phyloP scores from a whole-genome alignment of 495 filamentous ascomycete genomes.

The Aspergillus leporis region DNA sequence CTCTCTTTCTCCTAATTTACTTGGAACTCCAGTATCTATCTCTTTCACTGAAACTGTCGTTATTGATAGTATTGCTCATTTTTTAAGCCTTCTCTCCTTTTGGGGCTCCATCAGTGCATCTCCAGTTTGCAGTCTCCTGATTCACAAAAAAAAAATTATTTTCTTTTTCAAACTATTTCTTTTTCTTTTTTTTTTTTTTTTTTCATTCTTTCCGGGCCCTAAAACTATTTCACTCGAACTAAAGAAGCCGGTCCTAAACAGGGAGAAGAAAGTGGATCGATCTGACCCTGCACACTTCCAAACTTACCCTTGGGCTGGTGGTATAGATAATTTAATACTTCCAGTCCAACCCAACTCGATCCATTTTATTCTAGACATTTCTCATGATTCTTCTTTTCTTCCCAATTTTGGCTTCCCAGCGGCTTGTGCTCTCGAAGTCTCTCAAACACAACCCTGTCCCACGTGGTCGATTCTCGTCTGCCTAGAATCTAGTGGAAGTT shows the following conservation, averaged over 20 bases:
- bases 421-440: neutral
- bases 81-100: neutral
- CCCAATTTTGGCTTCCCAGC: neutral
- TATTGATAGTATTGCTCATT: neutral
- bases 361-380: constrained; percentile 12
- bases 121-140: constrained; percentile 2
- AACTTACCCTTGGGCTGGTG: constrained; percentile 18
- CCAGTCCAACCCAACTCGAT: neutral
- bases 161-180: neutral
- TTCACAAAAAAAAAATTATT: neutral
- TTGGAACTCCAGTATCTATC: neutral
- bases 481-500: constrained; percentile 7
- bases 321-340: constrained; percentile 7
- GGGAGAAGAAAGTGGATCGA: constrained; percentile 27
- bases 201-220: neutral
- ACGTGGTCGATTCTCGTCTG: constrained; percentile 16
- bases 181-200: neutral
- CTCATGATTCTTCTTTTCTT: constrained; percentile 1
- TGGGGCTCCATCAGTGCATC: neutral
- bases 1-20: neutral
- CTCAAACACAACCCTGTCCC: neutral
- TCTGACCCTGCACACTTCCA: constrained; percentile 28
- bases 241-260: constrained; percentile 9
- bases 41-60: neutral
- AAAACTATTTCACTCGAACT: constrained; percentile 14